A percentile compares a stretch with the other conserved stretches of the same genome.
These are phyloP conservation scores for Platanthera zijinensis DNA, from an alignment of 106 monocot genomes.

Conservation along the genomic window DNA sequence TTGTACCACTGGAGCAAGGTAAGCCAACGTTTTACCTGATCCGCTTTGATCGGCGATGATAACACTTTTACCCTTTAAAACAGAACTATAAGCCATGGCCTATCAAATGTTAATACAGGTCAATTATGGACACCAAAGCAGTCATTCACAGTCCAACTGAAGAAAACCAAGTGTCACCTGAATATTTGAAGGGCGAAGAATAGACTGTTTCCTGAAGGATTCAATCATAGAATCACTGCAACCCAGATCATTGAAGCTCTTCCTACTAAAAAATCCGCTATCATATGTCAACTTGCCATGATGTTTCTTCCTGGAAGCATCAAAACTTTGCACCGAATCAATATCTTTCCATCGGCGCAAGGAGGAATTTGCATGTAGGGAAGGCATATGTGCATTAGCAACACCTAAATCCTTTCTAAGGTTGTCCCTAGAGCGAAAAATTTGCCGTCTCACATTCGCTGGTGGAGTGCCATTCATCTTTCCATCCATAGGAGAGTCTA, in stretches of 20 bases:
- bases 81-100: slow-evolving; percentile 66
- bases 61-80: slow-evolving; percentile 84
- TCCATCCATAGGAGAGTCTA: neutral
- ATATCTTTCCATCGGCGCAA: slow-evolving; percentile 30
- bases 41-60: slow-evolving; percentile 96
- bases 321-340: neutral
- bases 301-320: slow-evolving; percentile 8
- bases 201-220: slow-evolving; percentile 30
- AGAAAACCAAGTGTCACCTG: slow-evolving; percentile 41
- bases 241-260: slow-evolving; percentile 67
- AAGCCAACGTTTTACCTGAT: slow-evolving; percentile 93
- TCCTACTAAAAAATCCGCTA: slow-evolving; percentile 69
- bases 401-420: slow-evolving; percentile 5
- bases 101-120: slow-evolving; percentile 18
- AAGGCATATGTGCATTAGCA: neutral
- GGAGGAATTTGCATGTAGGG: slow-evolving; percentile 5
- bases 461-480: neutral
- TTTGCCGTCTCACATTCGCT: neutral
- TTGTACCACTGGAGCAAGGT: slow-evolving; percentile 80
- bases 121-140: neutral
- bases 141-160: neutral
- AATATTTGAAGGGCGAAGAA: slow-evolving; percentile 80
- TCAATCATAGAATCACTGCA: slow-evolving; percentile 59
- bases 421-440: neutral
- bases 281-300: slow-evolving; percentile 17